A percentile compares a stretch with the other conserved stretches of the same genome.
phyloP scores from a whole-genome alignment of 331 rosid genomes.

The Pyrus hybrid region DNA sequence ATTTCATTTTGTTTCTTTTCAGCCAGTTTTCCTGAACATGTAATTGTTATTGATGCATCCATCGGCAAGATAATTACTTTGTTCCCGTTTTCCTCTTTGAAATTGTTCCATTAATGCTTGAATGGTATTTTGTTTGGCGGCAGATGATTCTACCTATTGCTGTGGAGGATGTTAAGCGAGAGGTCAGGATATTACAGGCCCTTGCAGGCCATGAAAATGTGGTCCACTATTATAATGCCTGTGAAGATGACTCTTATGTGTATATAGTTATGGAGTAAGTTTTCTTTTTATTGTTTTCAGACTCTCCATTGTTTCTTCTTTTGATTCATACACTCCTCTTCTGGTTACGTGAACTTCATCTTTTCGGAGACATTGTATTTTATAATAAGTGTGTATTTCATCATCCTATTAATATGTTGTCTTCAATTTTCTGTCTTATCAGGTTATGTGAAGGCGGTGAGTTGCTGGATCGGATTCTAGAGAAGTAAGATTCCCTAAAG shows the following conservation, averaged over 20 bases:
- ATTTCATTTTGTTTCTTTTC: not conserved
- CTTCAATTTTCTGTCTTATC: conserved; percentile 7
- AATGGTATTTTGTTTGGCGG: conserved; percentile 29
- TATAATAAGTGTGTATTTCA: not conserved
- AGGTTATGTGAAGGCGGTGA: conserved; percentile 99
- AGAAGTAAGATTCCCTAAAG: conserved; percentile 57
- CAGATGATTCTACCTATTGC: conserved; percentile 99
- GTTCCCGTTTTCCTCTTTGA: not conserved
- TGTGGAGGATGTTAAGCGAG: conserved; percentile 97
- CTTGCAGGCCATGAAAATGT: conserved; percentile 97
- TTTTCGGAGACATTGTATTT: conserved; percentile 8
- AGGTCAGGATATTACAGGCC: conserved; percentile 80
- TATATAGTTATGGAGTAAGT: conserved; percentile 99
- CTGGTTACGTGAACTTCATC: conserved; percentile 1
- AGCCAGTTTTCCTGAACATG: not conserved
- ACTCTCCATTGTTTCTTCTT: conserved; percentile 1
- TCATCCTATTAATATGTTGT: not conserved
- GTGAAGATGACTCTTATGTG: conserved; percentile 87
- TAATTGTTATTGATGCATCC: not conserved
- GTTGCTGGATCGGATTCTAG: conserved; percentile 86
- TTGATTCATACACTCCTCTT: not conserved
- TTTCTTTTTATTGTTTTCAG: not conserved
- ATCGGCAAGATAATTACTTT: not conserved
- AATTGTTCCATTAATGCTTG: not conserved
- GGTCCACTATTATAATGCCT: conserved; percentile 77